Conservation (phyloP, 371 early-diverging fungal species). For the Mortierella sp. region DNA sequence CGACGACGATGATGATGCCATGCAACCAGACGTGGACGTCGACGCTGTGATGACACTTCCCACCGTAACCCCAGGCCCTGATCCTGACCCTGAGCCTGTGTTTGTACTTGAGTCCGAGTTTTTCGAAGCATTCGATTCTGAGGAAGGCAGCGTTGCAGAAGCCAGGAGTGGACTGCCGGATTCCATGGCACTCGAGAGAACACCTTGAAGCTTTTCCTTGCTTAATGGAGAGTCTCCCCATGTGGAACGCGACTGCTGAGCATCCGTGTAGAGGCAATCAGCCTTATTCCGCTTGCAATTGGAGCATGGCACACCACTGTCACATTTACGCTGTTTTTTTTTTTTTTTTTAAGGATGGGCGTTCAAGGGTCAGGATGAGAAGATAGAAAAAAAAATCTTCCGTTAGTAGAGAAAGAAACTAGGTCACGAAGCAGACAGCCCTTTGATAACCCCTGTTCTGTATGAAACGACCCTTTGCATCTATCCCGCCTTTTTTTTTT, state of each 20-base stretch:
- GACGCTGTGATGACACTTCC: neutral
- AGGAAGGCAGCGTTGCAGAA: neutral
- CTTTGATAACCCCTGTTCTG: too few species aligned
- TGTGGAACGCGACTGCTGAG: slow-evolving; percentile 46
- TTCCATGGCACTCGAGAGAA: neutral
- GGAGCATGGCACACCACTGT: slow-evolving; percentile 49
- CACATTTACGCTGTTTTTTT: slow-evolving; percentile 51
- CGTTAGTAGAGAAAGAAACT: too few species aligned
- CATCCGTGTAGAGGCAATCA: slow-evolving; percentile 49
- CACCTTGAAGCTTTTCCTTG: slow-evolving; percentile 37
- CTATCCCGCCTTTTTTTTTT: too few species aligned
- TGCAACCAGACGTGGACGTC: neutral
- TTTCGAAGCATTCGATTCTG: neutral
- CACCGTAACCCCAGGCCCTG: neutral
- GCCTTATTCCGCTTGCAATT: slow-evolving; percentile 48
- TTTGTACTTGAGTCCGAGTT: neutral
- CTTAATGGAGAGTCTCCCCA: slow-evolving; percentile 51
- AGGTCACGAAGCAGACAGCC: too few species aligned
- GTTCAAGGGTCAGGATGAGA: too few species aligned
- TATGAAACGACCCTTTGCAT: too few species aligned
- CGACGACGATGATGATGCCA: neutral
- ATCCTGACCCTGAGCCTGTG: neutral
- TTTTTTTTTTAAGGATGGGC: too few species aligned
- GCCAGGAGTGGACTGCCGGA: neutral
- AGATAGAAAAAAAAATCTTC: too few species aligned